Conservation (phyloP, 164 flowering plant genomes). For the Umbilicus rupestris region DNA sequence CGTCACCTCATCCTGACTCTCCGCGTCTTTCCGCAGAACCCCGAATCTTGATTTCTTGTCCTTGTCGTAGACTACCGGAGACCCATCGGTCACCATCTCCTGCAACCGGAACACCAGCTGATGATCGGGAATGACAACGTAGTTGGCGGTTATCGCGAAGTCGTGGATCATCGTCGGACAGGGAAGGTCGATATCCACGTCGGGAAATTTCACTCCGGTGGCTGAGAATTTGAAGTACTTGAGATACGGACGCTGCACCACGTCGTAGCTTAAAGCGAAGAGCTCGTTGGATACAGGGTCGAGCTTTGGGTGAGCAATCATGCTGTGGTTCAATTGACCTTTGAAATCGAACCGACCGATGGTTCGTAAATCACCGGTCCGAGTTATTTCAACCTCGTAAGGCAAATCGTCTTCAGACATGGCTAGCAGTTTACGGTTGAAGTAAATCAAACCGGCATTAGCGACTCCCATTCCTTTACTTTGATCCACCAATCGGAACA, state of each 20-base stretch:
- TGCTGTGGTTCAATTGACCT: conserved; percentile 45
- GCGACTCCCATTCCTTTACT: conserved; percentile 68
- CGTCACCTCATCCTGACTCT: conserved; percentile 22
- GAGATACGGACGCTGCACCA: conserved; percentile 65
- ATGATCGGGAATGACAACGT: conserved; percentile 73
- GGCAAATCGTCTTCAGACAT: conserved; percentile 81
- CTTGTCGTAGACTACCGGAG: conserved; percentile 68
- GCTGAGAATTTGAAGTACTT: conserved; percentile 62
- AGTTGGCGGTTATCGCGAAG: conserved; percentile 72
- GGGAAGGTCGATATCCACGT: conserved; percentile 58
- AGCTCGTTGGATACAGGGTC: conserved; percentile 71
- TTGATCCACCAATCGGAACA: conserved; percentile 48
- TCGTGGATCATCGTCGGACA: conserved; percentile 92
- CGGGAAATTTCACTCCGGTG: conserved; percentile 54
- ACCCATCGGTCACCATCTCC: conserved; percentile 71
- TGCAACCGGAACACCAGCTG: conserved; percentile 77
- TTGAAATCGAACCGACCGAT: conserved; percentile 61
- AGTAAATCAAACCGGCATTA: conserved; percentile 84
- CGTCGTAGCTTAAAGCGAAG: conserved; percentile 75
- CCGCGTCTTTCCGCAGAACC: conserved; percentile 40
- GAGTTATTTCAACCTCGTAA: conserved; percentile 50
- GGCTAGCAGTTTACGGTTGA: conserved; percentile 59
- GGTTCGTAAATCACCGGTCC: conserved; percentile 58
- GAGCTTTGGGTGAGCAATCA: conserved; percentile 94
- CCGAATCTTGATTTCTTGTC: conserved; percentile 65